Evolutionary conservation across 2,329 filamentous ascomycete genomes (phyloP).

Genomic region (Thermomyces lanuginosus): DNA sequence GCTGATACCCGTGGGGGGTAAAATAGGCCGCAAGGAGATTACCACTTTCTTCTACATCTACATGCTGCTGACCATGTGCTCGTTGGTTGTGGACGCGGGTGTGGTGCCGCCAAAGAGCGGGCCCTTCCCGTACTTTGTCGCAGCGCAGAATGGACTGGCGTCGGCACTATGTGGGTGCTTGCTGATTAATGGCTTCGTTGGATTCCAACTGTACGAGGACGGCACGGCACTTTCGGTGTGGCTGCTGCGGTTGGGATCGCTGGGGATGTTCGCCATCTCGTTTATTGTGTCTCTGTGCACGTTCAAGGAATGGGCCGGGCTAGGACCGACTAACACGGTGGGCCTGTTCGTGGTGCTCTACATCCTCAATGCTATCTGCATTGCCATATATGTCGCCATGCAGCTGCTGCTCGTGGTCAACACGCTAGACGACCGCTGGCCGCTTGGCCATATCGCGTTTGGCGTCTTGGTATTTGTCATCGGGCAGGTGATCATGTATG

Average conservation of each 20-base stretch:
- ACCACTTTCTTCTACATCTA: slow-evolving; percentile 96
- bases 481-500: slow-evolving; percentile 85
- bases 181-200: slow-evolving; percentile 93
- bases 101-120: slow-evolving; percentile 69
- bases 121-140: slow-evolving; percentile 81
- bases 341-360: slow-evolving; percentile 87
- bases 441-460: slow-evolving; percentile 77
- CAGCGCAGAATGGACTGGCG: slow-evolving; percentile 66
- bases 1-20: slow-evolving; percentile 6
- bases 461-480: slow-evolving; percentile 81
- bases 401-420: slow-evolving; percentile 77
- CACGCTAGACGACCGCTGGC: slow-evolving; percentile 90
- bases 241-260: slow-evolving; percentile 66
- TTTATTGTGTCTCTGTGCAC: slow-evolving; percentile 80
- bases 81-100: slow-evolving; percentile 79
- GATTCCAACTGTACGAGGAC: slow-evolving; percentile 96
- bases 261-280: slow-evolving; percentile 68
- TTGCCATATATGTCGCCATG: slow-evolving; percentile 72
- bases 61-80: slow-evolving; percentile 74
- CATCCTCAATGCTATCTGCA: slow-evolving; percentile 71
- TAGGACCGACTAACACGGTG: slow-evolving; percentile 70
- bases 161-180: slow-evolving; percentile 79
- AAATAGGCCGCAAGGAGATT: slow-evolving; percentile 48
- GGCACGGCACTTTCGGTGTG: slow-evolving; percentile 86
- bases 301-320: slow-evolving; percentile 78